Conservation (phyloP, 2,329 filamentous ascomycete species). For the Ceratocystis cacaofunesta region DNA sequence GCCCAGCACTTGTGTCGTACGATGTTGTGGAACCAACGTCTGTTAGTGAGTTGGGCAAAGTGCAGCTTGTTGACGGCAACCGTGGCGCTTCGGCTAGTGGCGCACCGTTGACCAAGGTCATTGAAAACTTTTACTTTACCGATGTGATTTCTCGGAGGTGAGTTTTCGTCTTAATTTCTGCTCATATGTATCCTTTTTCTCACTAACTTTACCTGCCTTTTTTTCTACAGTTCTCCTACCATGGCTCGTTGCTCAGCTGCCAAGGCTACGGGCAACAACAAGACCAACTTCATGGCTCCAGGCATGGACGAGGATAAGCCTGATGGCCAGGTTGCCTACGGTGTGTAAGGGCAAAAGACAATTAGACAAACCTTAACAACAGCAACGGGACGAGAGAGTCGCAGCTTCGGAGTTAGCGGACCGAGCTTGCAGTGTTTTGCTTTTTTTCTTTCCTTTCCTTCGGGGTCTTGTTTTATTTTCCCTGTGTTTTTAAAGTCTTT, state of each 20-base stretch:
- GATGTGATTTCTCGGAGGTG: conserved; percentile 93
- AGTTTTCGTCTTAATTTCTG: conserved; percentile 24
- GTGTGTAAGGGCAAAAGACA: conserved; percentile 28
- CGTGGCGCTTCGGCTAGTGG: conserved; percentile 65
- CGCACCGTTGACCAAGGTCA: conserved; percentile 64
- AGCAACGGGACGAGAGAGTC: not conserved
- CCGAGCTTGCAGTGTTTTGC: conserved; percentile 7
- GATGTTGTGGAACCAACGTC: conserved; percentile 77
- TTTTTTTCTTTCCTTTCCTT: not conserved
- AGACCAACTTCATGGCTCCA: conserved; percentile 66
- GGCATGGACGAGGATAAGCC: conserved; percentile 50
- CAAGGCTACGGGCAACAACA: conserved; percentile 66
- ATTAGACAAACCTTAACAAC: not conserved
- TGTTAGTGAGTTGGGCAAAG: conserved; percentile 64
- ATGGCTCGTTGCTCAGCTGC: conserved; percentile 96
- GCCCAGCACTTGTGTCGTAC: conserved; percentile 75
- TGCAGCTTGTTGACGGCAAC: conserved; percentile 92
- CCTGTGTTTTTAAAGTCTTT: not conserved
- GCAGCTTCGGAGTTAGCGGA: not conserved
- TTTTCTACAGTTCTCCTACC: conserved; percentile 68
- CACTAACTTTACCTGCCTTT: not conserved
- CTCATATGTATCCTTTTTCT: not conserved
- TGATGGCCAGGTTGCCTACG: conserved; percentile 46
- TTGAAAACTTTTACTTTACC: conserved; percentile 97
- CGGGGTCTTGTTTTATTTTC: not conserved